Percentiles rank a stretch among this genome's conserved stretches.
Conservation (phyloP, 371 early-diverging fungal species). For the Mucor plumbeus region DNA sequence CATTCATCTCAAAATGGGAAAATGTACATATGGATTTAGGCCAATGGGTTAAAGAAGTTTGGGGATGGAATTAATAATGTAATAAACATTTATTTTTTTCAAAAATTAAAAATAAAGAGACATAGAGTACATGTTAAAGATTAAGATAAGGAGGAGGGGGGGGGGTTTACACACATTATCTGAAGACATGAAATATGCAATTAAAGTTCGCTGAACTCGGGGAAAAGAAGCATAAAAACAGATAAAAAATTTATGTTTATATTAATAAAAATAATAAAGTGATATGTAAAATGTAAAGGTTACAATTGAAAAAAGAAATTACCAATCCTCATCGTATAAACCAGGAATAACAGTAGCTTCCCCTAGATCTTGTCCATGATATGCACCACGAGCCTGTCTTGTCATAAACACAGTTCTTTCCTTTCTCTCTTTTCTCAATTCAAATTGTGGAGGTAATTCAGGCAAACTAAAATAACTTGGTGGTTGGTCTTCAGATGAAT, state of each 20-base stretch:
- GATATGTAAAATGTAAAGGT: too few relatives aligned
- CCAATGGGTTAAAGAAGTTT: constrained; percentile 62
- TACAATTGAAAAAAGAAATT: background rate
- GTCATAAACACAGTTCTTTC: constrained; percentile 34
- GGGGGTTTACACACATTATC: too few relatives aligned
- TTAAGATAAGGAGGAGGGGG: too few relatives aligned
- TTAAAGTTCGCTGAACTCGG: too few relatives aligned
- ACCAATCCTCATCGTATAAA: constrained; percentile 46
- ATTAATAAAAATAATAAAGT: too few relatives aligned
- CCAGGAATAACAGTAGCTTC: constrained; percentile 40
- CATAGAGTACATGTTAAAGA: background rate
- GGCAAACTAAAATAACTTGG: constrained; percentile 44
- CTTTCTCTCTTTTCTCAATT: constrained; percentile 34
- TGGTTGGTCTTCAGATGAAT: constrained; percentile 25
- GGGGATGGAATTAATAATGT: constrained; percentile 48
- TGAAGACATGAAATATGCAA: too few relatives aligned
- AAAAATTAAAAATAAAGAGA: background rate
- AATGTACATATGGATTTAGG: constrained; percentile 53
- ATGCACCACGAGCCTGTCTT: constrained; percentile 26
- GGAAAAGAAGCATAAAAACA: too few relatives aligned
- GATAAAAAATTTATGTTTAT: too few relatives aligned
- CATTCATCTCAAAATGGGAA: constrained; percentile 63
- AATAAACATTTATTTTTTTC: background rate
- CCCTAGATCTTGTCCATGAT: constrained; percentile 24
- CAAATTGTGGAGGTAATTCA: constrained; percentile 39